Evolutionary conservation across 257 asterid species (phyloP).

Genomic region (Ajuga chamaepitys): DNA sequence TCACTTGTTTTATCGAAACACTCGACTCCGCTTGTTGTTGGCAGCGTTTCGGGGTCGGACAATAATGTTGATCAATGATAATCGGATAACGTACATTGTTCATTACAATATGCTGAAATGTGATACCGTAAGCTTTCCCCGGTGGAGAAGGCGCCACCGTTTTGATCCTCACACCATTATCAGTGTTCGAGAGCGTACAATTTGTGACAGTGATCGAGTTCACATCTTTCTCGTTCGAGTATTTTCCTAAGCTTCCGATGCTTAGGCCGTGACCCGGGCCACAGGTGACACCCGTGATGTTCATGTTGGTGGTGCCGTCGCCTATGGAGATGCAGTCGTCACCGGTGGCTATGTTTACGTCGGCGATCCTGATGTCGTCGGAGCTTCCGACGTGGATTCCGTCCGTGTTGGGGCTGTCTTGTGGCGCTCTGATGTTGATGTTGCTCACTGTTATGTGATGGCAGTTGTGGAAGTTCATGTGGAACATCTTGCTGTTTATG

Average conservation of each 20-base stretch:
- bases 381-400: slow-evolving; percentile 29
- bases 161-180: slow-evolving; percentile 26
- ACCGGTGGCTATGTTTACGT: slow-evolving; percentile 13
- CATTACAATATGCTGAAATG: background rate
- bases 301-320: slow-evolving; percentile 6
- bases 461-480: background rate
- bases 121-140: background rate
- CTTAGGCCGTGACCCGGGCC: slow-evolving; percentile 42
- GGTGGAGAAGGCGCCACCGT: slow-evolving; percentile 8
- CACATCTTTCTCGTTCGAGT: slow-evolving; percentile 7
- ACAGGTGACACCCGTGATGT: slow-evolving; percentile 6
- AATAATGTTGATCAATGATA: slow-evolving; percentile 27
- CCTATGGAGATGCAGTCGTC: slow-evolving; percentile 35
- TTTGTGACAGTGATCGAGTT: background rate
- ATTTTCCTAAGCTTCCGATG: slow-evolving; percentile 25
- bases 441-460: background rate
- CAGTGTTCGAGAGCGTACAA: slow-evolving; percentile 11
- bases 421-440: slow-evolving; percentile 18
- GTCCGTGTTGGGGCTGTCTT: slow-evolving; percentile 35
- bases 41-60: slow-evolving; percentile 2
- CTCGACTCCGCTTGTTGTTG: background rate
- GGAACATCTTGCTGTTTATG: slow-evolving; percentile 24
- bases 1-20: slow-evolving; percentile 3
- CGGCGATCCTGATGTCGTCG: background rate
- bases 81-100: slow-evolving; percentile 17